Base-by-base conservation (phyloP, 257 asterid genomes). In the Leptodermis oblonga region DNA sequence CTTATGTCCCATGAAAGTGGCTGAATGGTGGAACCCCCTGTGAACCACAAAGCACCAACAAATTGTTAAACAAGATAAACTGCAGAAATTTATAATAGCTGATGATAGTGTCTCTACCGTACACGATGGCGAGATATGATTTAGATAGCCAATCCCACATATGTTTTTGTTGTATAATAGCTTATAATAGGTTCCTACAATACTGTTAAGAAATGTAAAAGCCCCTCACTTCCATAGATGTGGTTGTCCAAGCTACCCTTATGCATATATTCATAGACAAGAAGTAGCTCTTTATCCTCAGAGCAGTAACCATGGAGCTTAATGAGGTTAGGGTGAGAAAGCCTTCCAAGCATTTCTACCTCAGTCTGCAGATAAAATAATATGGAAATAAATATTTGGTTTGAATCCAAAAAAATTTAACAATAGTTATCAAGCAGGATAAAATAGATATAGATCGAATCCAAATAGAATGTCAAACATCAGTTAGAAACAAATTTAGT, bases 201-300 rank as follows among this genome's bases (percentile, higher is more conserved):
- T 28, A 65, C 10, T 31, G 17, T 84, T 95, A 89, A 82, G 20
- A 20, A 12, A 11, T 41, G 22, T 22, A 8, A 39, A 58, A 41
- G 25, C 39, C 59, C 43, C 95, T 85, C 82, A 92, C 98, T 89
- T 82, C 95, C 89, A 75, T 86, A 92, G 5, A 92, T 92, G 74
- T 92, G 98, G 80, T 92, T 89, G 84, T 82, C 87, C 70, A 92
- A 78, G 96, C 95, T 92, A 66, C 95, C 96, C 64, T 86, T 89
- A 20, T 80, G 88, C 92, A 92, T 87, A 81, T 85, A 89, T 68
- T 89, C 96, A 36, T 89, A 85, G 63, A 89, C 89, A 45, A 92
- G 94, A 41, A 89, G 81, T 20, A 89, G 80, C 82, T 92, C 96
- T 26, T 68, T 74, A 1, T 83, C 96, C 74, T 89, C 95, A 88